A percentile compares a stretch with the other conserved stretches of the same genome.
Conservation (phyloP, 305 asterid species). For the Rubia peregrina region DNA sequence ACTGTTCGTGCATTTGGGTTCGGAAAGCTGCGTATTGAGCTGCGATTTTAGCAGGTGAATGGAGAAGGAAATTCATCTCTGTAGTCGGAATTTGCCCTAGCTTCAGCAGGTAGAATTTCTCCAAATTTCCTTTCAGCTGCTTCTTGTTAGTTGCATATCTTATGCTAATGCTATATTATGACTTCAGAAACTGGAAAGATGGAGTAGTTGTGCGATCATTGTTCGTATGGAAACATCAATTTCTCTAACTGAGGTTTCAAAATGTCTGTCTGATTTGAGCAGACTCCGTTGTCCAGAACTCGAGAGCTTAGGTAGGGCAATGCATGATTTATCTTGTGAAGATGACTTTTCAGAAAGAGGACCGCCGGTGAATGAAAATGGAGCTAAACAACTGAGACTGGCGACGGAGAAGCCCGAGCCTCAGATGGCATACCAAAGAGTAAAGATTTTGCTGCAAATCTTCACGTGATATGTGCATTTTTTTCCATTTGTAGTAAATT, state of each 20-base stretch:
- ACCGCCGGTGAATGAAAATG: slow-evolving; percentile 15
- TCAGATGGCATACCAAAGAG: slow-evolving; percentile 19
- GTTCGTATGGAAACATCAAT: neutral
- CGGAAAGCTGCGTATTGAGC: neutral
- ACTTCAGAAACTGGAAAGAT: neutral
- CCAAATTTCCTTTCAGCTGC: neutral
- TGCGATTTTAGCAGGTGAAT: slow-evolving; percentile 23
- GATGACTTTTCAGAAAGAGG: slow-evolving; percentile 35
- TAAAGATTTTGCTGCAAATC: slow-evolving; percentile 1
- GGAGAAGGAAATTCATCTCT: slow-evolving; percentile 4
- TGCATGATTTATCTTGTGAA: slow-evolving; percentile 21
- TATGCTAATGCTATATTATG: no score
- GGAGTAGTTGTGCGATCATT: neutral
- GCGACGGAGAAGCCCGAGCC: slow-evolving; percentile 24
- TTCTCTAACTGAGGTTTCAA: neutral
- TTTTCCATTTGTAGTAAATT: neutral
- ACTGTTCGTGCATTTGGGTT: neutral
- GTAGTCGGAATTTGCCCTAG: slow-evolving; percentile 13
- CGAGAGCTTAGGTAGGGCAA: slow-evolving; percentile 19
- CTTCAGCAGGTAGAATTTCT: slow-evolving; percentile 28
- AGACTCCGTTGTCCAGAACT: slow-evolving; percentile 15
- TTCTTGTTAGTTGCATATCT: no score
- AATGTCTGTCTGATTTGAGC: neutral
- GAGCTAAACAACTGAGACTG: slow-evolving; percentile 21
- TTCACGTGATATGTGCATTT: slow-evolving; percentile 4